Conservation (phyloP, 202 grass and related monocot genomes). For the Saccharum hybrid region DNA sequence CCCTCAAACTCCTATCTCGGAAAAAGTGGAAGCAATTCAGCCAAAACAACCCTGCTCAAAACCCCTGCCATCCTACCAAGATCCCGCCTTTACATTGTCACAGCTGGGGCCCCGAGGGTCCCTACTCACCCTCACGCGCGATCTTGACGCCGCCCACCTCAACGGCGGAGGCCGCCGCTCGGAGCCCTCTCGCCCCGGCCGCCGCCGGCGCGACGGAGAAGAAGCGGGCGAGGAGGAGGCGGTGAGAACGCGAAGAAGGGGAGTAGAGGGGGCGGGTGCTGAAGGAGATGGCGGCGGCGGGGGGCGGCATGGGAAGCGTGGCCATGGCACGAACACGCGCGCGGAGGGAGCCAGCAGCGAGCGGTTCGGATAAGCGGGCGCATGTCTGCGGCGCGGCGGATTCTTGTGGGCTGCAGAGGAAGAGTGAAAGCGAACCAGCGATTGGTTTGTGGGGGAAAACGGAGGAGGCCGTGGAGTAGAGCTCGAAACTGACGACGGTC, state of each 20-base stretch:
- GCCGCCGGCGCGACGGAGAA: constrained; percentile 9
- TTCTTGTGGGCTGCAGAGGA: constrained; percentile 1
- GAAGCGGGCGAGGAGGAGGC: constrained; percentile 42
- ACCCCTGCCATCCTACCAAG: constrained; percentile 33
- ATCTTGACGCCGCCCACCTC: constrained; percentile 89
- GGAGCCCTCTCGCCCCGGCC: constrained; percentile 15
- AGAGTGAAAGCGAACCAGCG: constrained; percentile 43
- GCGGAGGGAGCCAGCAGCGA: constrained; percentile 45
- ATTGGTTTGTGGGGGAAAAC: too few species aligned
- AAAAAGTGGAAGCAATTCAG: neutral
- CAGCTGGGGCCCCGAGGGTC: neutral
- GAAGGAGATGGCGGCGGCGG: constrained; percentile 20
- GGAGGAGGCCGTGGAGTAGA: too few species aligned
- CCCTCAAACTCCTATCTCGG: neutral
- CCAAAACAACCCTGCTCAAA: constrained; percentile 23
- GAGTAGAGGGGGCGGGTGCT: neutral
- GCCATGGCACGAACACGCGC: constrained; percentile 59
- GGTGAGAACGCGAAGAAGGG: neutral
- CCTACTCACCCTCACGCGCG: constrained; percentile 63
- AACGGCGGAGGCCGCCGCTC: constrained; percentile 45
- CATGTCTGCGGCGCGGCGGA: constrained; percentile 52
- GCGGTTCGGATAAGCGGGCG: constrained; percentile 69
- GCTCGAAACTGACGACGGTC: too few species aligned
- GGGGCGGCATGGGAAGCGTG: constrained; percentile 51
- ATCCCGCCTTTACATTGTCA: constrained; percentile 24